Base-by-base conservation (phyloP, 257 asterid species). In the Solanum virginianum region DNA sequence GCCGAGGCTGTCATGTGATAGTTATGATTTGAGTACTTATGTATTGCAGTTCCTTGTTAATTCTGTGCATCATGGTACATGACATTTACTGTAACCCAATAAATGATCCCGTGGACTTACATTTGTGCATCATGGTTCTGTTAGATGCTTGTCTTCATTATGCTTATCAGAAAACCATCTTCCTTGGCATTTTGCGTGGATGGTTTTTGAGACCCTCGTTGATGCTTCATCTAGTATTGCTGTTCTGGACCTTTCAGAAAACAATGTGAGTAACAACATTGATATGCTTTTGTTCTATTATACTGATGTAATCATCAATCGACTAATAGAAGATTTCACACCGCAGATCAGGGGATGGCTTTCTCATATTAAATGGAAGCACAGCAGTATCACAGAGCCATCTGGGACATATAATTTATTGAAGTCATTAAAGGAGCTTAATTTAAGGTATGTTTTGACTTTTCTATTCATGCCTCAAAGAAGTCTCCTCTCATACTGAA, bases 161-260 rank as follows among this genome's bases (percentile, higher is more conserved):
- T 88, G 90, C 87, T 91, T 95, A 86, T 89, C 91, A 77, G 98
- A 94, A 86, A 91, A 88, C 88, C 92, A 88, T 43, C 92, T 97
- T 84, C 92, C 88, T 63, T 88, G 85, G 74, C 89, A 87, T 84
- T 91, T 93, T 80, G 98, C 93, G 17, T 89, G 87, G 87, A 93
- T 82, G 86, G 90, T 91, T 86, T 90, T 95, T 29, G 87, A 91
- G 81, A 84, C 93, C 83, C 98, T 95, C 74, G 89, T 93, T 80
- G 91, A 91, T 89, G 86, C 92, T 86, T 89, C 97, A 82, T 89
- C 95, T 70, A 85, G 87, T 80, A 88, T 97, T 87, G 88, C 89
- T 81, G 26, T 85, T 83, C 94, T 97, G 80, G 97, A 95, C 89
- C 97, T 96, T 85, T 96, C 99, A 59, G 99, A 96, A 86, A 96